Percentiles rank a stretch among this genome's conserved stretches.
Evolutionary conservation across 139 green algal genomes (phyloP).

Genomic region (Monoraphidium neglectum): DNA sequence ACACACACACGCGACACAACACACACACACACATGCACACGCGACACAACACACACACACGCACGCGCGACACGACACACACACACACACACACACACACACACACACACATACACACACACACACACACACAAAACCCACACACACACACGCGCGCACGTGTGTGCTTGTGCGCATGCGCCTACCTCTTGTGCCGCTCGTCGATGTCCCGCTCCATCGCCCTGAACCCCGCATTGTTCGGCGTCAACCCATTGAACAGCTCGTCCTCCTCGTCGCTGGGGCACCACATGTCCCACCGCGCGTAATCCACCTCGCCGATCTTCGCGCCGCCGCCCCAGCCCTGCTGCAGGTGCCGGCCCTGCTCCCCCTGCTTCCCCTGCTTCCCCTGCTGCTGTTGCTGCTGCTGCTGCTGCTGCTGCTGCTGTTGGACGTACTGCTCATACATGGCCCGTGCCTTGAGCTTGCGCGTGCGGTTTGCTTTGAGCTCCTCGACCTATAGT

Average conservation of each 20-base stretch:
- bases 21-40: too few relatives aligned
- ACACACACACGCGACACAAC: too few relatives aligned
- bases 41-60: too few relatives aligned
- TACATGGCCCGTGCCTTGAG: conserved; percentile 51
- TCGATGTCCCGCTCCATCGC: conserved; percentile 85
- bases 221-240: conserved; percentile 57
- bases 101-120: too few relatives aligned
- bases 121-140: too few relatives aligned
- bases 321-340: too few relatives aligned
- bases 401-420: conserved; percentile 12
- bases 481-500: conserved; percentile 63
- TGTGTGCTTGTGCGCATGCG: too few relatives aligned
- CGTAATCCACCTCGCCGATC: conserved; percentile 88
- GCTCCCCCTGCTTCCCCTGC: too few relatives aligned
- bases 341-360: too few relatives aligned
- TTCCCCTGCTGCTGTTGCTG: background rate
- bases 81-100: too few relatives aligned
- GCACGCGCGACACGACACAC: too few relatives aligned
- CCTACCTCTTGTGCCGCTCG: conserved; percentile 65
- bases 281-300: conserved; percentile 81
- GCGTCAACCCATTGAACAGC: conserved; percentile 59
- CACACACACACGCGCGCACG: too few relatives aligned
- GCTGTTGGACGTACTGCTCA: conserved; percentile 47
- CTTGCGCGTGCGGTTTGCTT: conserved; percentile 52
- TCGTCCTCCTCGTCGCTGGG: conserved; percentile 86